These are phyloP conservation scores for Polytrichum commune DNA, from an alignment of 225 moss, liverwort and hornwort species.

Conservation along the genomic window DNA sequence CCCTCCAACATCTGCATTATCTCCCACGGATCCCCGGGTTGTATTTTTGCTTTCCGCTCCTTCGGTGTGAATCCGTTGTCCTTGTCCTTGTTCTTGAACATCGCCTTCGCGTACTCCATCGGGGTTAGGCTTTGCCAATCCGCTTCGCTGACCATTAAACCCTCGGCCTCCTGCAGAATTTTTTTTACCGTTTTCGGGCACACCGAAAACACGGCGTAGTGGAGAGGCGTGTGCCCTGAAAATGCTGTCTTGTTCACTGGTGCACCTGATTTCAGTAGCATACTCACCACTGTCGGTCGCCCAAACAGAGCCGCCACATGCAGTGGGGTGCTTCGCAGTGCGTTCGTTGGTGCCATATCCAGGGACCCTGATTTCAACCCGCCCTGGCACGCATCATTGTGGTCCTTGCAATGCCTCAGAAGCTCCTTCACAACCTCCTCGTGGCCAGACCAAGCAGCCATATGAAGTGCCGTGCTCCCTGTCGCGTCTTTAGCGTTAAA, in stretches of 20 bases:
- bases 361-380: too few species aligned
- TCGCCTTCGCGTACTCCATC: conserved; percentile 4
- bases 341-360: neutral
- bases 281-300: neutral
- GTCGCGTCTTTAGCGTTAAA: neutral
- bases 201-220: neutral
- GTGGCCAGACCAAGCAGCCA: neutral
- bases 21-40: neutral
- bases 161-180: conserved; percentile 1
- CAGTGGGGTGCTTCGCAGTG: neutral
- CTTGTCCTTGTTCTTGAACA: neutral
- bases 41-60: fast-evolving
- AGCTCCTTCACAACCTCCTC: neutral
- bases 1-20: neutral
- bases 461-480: neutral
- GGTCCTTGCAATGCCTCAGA: neutral
- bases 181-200: neutral
- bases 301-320: neutral
- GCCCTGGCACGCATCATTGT: neutral
- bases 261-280: neutral
- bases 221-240: neutral
- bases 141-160: conserved; percentile 3
- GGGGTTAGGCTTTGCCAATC: conserved; percentile 4
- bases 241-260: neutral
- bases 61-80: neutral